These are phyloP conservation scores for Botryotinia globosa DNA, from an alignment of 2,329 filamentous ascomycete species.

Conservation along the genomic window DNA sequence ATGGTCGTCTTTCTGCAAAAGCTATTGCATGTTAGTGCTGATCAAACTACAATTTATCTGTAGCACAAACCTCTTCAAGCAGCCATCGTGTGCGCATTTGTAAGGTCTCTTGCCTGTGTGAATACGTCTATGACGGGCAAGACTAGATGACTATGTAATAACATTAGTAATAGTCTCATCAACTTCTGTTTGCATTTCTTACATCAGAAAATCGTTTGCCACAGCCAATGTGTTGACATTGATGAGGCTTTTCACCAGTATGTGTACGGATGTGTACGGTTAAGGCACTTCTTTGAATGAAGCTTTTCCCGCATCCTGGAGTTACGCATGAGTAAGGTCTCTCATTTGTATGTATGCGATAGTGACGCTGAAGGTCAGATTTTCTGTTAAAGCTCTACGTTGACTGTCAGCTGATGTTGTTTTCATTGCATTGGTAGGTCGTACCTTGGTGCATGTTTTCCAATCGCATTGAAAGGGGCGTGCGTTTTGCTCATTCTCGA, in stretches of 20 bases:
- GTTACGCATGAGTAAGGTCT: slow-evolving; percentile 62
- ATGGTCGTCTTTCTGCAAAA: slow-evolving; percentile 72
- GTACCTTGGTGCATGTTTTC: slow-evolving; percentile 60
- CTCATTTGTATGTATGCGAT: slow-evolving; percentile 70
- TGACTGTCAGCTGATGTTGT: slow-evolving; percentile 19
- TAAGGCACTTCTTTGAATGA: slow-evolving; percentile 67
- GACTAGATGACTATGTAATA: slow-evolving; percentile 37
- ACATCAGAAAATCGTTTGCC: slow-evolving; percentile 69
- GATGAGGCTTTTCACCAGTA: slow-evolving; percentile 69
- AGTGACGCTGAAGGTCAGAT: slow-evolving; percentile 67
- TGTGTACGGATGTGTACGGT: slow-evolving; percentile 70
- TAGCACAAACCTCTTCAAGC: slow-evolving; percentile 38
- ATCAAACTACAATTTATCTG: not conserved
- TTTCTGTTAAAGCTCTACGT: slow-evolving; percentile 68
- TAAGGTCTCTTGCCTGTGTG: slow-evolving; percentile 70
- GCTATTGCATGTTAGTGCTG: slow-evolving; percentile 42
- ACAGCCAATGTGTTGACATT: slow-evolving; percentile 63
- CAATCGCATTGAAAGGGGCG: slow-evolving; percentile 64
- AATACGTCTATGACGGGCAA: slow-evolving; percentile 59
- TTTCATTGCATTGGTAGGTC: slow-evolving; percentile 24
- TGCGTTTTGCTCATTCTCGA: slow-evolving; percentile 60
- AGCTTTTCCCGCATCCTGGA: slow-evolving; percentile 64
- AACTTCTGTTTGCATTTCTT: not conserved
- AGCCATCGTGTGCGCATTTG: slow-evolving; percentile 51
- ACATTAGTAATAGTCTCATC: slow-evolving; percentile 23